Conservation (phyloP, 768 basidiomycete species). For the Clavulina sp. region DNA sequence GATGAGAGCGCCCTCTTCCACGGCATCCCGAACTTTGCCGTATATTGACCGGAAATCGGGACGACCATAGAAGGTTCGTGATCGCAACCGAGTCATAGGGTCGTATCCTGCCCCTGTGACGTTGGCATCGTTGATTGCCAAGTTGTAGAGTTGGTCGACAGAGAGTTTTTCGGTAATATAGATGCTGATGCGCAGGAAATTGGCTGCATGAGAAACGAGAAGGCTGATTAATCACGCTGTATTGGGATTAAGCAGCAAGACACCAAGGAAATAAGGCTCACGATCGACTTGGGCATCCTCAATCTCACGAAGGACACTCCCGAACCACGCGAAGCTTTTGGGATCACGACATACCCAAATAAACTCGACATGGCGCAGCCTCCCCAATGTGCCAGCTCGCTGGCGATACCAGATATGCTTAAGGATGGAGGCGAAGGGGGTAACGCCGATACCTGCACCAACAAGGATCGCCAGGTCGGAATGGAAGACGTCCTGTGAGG, state of each 20-base stretch:
- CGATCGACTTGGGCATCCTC: constrained; percentile 21
- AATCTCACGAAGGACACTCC: constrained; percentile 66
- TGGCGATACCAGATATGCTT: constrained; percentile 79
- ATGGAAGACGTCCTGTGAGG: constrained; percentile 47
- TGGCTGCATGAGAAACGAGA: not conserved
- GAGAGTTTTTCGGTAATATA: not conserved
- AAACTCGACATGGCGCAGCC: constrained; percentile 83
- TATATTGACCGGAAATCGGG: not conserved
- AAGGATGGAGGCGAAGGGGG: constrained; percentile 78
- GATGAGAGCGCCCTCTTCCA: not conserved
- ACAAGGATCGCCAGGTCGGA: constrained; percentile 79
- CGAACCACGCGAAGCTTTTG: constrained; percentile 82
- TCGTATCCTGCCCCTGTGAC: not conserved
- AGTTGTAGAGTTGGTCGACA: not conserved
- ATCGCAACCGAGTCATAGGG: not conserved
- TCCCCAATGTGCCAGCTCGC: constrained; percentile 53
- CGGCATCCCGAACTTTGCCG: not conserved
- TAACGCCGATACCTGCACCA: constrained; percentile 92
- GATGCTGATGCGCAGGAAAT: constrained; percentile 1
- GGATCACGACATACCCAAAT: constrained; percentile 94
- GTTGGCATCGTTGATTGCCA: not conserved
- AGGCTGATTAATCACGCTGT: not conserved
- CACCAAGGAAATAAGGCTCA: not conserved
- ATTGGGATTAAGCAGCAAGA: not conserved
- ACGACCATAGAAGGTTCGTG: not conserved